Percentiles rank a stretch among this genome's conserved stretches.
These are phyloP conservation scores for Pythium brassicae DNA, from an alignment of 352 stramenopile genomes.

Conservation along the genomic window DNA sequence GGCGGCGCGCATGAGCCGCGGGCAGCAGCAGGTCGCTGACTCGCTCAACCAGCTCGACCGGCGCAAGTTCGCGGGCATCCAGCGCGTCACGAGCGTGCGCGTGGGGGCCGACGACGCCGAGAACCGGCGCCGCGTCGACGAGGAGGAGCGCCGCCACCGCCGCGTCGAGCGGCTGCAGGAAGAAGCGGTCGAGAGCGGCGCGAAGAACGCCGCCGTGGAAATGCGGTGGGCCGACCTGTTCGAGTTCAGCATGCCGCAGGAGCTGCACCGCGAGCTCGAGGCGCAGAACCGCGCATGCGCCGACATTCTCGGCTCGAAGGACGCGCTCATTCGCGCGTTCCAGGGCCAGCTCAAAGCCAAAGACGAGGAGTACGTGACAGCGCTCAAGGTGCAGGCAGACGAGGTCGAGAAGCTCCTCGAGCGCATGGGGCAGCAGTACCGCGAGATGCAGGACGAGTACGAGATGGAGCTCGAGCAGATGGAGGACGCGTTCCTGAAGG, in stretches of 20 bases:
- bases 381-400: constrained; percentile 87
- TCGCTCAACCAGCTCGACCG: constrained; percentile 74
- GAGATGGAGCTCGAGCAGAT: constrained; percentile 92
- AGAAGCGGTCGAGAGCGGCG: constrained; percentile 85
- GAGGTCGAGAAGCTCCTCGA: constrained; percentile 89
- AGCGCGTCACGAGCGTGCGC: constrained; percentile 89
- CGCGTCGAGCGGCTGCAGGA: constrained; percentile 87
- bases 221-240: constrained; percentile 91
- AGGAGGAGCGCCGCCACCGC: constrained; percentile 85
- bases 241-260: constrained; percentile 92
- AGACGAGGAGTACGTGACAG: constrained; percentile 93
- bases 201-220: constrained; percentile 92
- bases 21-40: constrained; percentile 72
- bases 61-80: constrained; percentile 75
- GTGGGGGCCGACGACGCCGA: constrained; percentile 88
- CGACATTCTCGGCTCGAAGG: constrained; percentile 91
- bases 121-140: constrained; percentile 84
- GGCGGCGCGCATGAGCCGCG: constrained; percentile 60
- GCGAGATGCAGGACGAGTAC: constrained; percentile 92
- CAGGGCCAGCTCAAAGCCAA: constrained; percentile 91
- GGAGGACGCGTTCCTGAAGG: constrained; percentile 91
- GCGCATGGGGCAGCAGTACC: constrained; percentile 90
- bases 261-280: constrained; percentile 89
- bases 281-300: constrained; percentile 81
- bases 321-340: constrained; percentile 86